Percentiles rank a stretch among this genome's conserved stretches.
These are phyloP conservation scores for Diaporthe longicolla DNA, from an alignment of 2,329 filamentous ascomycete species.

Conservation along the genomic window DNA sequence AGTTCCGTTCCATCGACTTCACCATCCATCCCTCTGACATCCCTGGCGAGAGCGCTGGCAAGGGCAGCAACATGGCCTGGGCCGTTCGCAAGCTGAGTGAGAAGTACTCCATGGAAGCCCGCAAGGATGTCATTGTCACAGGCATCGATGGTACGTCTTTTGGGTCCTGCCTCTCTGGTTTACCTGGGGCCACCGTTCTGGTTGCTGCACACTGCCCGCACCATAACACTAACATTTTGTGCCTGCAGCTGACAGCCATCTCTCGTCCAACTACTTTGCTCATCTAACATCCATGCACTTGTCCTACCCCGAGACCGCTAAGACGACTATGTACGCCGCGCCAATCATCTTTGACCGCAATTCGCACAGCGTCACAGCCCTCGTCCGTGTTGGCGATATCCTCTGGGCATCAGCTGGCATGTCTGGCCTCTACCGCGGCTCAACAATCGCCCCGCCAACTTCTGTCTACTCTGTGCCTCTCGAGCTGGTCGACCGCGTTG, in stretches of 20 bases:
- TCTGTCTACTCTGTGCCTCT: constrained; percentile 81
- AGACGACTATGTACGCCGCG: constrained; percentile 76
- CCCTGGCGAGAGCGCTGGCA: constrained; percentile 78
- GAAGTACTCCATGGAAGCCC: constrained; percentile 66
- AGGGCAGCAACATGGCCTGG: constrained; percentile 82
- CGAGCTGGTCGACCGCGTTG: constrained; percentile 75
- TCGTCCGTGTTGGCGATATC: constrained; percentile 80
- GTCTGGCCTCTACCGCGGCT: constrained; percentile 76
- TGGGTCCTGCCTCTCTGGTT: not conserved
- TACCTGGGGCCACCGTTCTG: constrained; percentile 25
- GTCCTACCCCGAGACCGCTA: constrained; percentile 69
- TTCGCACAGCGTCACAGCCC: constrained; percentile 74
- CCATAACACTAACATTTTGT: constrained; percentile 50
- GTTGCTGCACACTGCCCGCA: constrained; percentile 43
- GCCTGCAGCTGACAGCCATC: constrained; percentile 76
- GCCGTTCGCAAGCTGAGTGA: constrained; percentile 76
- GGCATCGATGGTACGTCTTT: constrained; percentile 77
- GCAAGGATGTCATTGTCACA: constrained; percentile 77
- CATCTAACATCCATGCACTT: constrained; percentile 75
- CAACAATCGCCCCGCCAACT: constrained; percentile 77
- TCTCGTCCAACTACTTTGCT: constrained; percentile 77
- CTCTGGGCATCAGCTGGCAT: constrained; percentile 80
- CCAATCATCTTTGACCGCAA: constrained; percentile 84
- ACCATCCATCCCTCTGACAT: constrained; percentile 77
- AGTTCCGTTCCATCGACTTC: constrained; percentile 76